Evolutionary conservation across 805 yeast species (phyloP), one percentile per base, ranked within the genome.

Genomic region (Dipodascopsis tothii): DNA sequence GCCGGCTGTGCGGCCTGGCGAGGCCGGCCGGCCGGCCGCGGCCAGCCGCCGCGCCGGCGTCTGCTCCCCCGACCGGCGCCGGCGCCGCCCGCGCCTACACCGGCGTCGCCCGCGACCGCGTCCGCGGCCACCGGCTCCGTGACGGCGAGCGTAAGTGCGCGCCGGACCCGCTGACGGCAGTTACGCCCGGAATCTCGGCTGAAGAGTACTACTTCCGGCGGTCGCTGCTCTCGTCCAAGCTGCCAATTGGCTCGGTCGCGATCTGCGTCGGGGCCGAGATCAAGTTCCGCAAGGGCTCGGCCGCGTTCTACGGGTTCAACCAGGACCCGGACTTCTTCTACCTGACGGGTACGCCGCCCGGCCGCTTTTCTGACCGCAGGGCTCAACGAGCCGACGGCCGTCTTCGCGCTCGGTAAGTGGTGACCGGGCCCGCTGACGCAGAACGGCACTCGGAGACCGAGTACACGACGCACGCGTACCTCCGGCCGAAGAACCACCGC

Each of bases 261-360:
- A 76, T 92, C 19, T 61, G 88, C 5, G 77, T 81, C 1, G 94
- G 96, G 0, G 74, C 74, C 56, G 69, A 73, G 32, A 69, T 81
- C 6, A 84, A 84, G 60, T 86, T 70, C 63, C 84, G 95, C 6
- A 80, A 96, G 0, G 95, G 95, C 0, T 9, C 11, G 11, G 77
- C 90, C 6, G 97, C 90, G 1, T 92, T 92, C 57, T 80, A 88
- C 59, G 82, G 83, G 32, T 92, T 92, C 60, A 94, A 90, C 59
- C 99, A 92, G 65, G 82, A 88, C 59, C 90, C 84, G 42, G 87
- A 92, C 60, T 69, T 92, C 18, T 88, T 67, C 63, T 90, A 90
- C 61, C 63, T 90, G 47, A 81, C 94, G 1, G 97, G 97, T 2
- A 87, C 94, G 85, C 73, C 17, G 4, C n/a, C 21, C 35, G 20